Evolutionary conservation across 1,284 basidiomycete genomes (phyloP), one percentile per base, ranked within the genome.

Genomic region (Ustilago loliicola): DNA sequence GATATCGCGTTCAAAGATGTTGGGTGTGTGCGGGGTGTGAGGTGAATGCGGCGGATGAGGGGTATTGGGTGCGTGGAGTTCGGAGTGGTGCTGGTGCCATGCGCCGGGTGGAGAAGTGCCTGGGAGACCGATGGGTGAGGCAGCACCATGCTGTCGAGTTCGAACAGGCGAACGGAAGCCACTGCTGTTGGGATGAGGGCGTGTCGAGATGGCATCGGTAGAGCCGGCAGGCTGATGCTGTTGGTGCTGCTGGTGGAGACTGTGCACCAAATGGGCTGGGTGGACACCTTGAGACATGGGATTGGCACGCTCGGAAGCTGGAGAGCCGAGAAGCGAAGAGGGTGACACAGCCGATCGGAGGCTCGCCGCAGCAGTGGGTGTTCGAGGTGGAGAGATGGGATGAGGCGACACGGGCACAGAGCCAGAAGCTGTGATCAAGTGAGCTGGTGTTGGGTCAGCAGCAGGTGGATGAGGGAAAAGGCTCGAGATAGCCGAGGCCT

Each of bases 1-100:
- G 34, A 85, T 85, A 42, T 83, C 81, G 23, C 84, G 71, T 66
- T 85, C 84, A 68, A 85, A 85, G 58, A 85, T 85, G 72, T 67
- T 83, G 11, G 70, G 71, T 32, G 70, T 55, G 40, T 58, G 65
- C 3, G 71, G 42, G 2, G 62, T 60, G 30, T 65, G 62, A n/a
- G 68, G 54, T n/a, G 62, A 66, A 27, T 65, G 62, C 25, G 70
- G 34, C 6, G 58, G 62, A 23, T 59, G 63, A 32, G 64, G 55
- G 17, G 69, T 66, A 55, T 58, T 38, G 38, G 63, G 45, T 30
- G 52, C 45, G 4, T 69, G 59, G 9, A 64, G 51, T 3, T 65
- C 61, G 40, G 56, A 17, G 30, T 68, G 57, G 4, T 60, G 55
- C 69, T 50, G 57, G 19, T 60, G 55, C 69, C 62, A 63, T 2